These are phyloP conservation scores for Aspergillus proliferans DNA, from an alignment of 2,329 filamentous ascomycete genomes.

Conservation along the genomic window DNA sequence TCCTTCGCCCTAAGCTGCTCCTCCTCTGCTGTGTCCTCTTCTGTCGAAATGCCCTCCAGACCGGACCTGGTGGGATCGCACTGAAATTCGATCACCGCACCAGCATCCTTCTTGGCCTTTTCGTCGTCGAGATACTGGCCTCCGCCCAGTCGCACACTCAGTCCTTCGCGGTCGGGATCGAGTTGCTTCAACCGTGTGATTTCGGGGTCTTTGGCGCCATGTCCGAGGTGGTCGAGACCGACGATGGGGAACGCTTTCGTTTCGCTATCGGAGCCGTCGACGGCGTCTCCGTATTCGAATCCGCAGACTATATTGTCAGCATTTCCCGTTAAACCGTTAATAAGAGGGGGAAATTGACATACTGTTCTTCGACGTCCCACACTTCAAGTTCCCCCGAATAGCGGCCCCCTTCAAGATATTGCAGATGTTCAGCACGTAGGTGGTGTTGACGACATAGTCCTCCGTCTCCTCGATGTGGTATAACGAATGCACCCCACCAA, in stretches of 20 bases:
- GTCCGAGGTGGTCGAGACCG: conserved; percentile 57
- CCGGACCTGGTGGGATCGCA: conserved; percentile 70
- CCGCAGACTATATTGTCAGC: conserved; percentile 60
- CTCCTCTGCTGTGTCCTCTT: conserved; percentile 22
- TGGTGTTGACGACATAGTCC: conserved; percentile 26
- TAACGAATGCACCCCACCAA: conserved; percentile 34
- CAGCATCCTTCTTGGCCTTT: conserved; percentile 51
- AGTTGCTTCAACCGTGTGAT: conserved; percentile 60
- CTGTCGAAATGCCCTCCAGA: conserved; percentile 50
- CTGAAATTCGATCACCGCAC: conserved; percentile 73
- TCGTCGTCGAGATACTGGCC: conserved; percentile 45
- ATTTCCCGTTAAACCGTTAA: not conserved
- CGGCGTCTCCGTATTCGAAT: conserved; percentile 53
- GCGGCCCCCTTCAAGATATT: conserved; percentile 23
- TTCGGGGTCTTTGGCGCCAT: conserved; percentile 50
- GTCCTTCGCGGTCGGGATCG: conserved; percentile 64
- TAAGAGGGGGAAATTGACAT: conserved; percentile 9
- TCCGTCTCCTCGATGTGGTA: conserved; percentile 25
- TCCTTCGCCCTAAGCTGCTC: conserved; percentile 19
- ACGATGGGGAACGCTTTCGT: conserved; percentile 65
- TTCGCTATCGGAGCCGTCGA: conserved; percentile 45
- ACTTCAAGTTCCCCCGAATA: conserved; percentile 20
- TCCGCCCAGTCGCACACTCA: conserved; percentile 63
- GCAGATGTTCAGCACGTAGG: conserved; percentile 34
- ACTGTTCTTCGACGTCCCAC: conserved; percentile 31